Percentiles rank a stretch among this genome's conserved stretches.
These are phyloP conservation scores for Cystobasidium slooffiae DNA, from an alignment of 1,284 basidiomycete genomes.

Conservation along the genomic window DNA sequence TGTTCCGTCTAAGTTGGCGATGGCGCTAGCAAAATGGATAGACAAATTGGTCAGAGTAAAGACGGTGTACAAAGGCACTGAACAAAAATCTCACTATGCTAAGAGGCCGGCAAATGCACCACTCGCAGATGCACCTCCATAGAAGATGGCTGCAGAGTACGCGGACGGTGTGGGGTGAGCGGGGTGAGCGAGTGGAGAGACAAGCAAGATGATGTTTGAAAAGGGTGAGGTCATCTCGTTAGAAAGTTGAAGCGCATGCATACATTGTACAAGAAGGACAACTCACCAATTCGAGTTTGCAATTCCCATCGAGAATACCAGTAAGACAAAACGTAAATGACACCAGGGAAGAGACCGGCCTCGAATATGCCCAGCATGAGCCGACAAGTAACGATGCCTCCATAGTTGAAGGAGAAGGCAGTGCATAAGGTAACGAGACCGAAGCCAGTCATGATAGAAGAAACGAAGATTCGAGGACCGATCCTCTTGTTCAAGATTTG, in stretches of 20 bases:
- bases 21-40: slow-evolving; percentile 10
- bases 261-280: neutral
- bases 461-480: slow-evolving; percentile 13
- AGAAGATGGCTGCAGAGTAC: slow-evolving; percentile 25
- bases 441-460: slow-evolving; percentile 11
- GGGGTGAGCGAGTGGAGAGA: neutral
- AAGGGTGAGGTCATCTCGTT: too few species aligned
- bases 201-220: too few species aligned
- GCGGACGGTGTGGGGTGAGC: neutral
- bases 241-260: too few species aligned
- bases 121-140: slow-evolving; percentile 32
- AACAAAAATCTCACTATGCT: neutral
- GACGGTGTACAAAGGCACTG: neutral
- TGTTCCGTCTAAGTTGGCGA: slow-evolving; percentile 26
- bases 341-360: slow-evolving; percentile 34
- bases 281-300: slow-evolving; percentile 20
- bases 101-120: slow-evolving; percentile 27
- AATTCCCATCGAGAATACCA: slow-evolving; percentile 39
- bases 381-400: slow-evolving; percentile 20
- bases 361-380: slow-evolving; percentile 25
- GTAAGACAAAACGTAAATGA: slow-evolving; percentile 28
- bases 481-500: slow-evolving; percentile 35
- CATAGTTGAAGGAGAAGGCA: slow-evolving; percentile 31
- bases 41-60: neutral
- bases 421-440: slow-evolving; percentile 24